Conservation (phyloP, 1,284 basidiomycete genomes). For the Ceratobasidium sp. region DNA sequence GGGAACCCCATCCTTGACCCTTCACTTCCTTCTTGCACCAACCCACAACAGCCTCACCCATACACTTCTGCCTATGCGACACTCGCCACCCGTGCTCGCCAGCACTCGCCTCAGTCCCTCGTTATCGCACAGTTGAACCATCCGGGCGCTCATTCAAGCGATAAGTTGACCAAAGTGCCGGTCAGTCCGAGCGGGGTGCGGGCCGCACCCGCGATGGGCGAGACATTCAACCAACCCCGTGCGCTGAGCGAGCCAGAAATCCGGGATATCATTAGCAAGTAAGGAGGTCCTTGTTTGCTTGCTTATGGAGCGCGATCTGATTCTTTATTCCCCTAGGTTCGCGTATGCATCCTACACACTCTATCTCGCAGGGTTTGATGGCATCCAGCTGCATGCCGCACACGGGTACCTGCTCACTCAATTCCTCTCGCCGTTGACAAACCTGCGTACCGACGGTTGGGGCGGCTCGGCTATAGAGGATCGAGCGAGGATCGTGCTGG, state of each 20-base stretch:
- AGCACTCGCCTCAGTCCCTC: conserved; percentile 2
- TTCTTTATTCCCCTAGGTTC: background rate
- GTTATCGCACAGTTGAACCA: conserved; percentile 17
- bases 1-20: background rate
- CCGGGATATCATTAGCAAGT: background rate
- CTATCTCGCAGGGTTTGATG: conserved; percentile 14
- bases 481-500: background rate
- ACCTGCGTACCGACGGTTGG: conserved; percentile 16
- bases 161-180: background rate
- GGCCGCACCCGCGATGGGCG: conserved; percentile 18
- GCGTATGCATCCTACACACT: conserved; percentile 3
- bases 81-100: background rate
- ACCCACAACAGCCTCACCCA: background rate
- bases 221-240: background rate
- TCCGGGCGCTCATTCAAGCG: conserved; percentile 6
- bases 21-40: background rate
- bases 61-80: conserved; percentile 17
- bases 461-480: background rate
- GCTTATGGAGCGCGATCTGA: background rate
- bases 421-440: conserved; percentile 4
- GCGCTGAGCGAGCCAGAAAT: conserved; percentile 5
- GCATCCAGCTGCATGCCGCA: conserved; percentile 3
- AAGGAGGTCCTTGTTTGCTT: background rate
- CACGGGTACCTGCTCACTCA: conserved; percentile 12
- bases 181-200: background rate